Evolutionary conservation across 495 filamentous ascomycete genomes (phyloP).

Genomic region (Penicillium herquei): DNA sequence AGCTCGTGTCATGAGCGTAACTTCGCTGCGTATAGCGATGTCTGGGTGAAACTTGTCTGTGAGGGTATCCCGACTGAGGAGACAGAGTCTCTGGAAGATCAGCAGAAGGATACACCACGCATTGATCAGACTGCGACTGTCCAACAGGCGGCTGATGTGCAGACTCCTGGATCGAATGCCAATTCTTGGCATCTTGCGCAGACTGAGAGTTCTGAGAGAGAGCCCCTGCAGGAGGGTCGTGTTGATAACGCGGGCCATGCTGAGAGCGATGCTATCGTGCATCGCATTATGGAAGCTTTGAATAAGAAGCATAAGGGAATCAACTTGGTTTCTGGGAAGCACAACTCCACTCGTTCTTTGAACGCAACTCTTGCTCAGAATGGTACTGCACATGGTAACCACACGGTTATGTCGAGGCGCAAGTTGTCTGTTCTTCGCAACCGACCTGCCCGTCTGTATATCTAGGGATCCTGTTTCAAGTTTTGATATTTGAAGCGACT

Average conservation of each 20-base stretch:
- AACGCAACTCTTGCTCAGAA: constrained; percentile 16
- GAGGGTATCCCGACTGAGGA: not conserved
- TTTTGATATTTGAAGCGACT: not conserved
- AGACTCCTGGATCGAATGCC: constrained; percentile 26
- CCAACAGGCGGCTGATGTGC: constrained; percentile 13
- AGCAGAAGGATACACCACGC: constrained; percentile 13
- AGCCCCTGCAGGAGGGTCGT: constrained; percentile 19
- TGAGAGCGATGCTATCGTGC: constrained; percentile 20
- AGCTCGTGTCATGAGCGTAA: constrained; percentile 28
- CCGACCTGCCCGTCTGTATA: constrained; percentile 15
- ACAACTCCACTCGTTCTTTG: constrained; percentile 10
- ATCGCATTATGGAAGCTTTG: constrained; percentile 21
- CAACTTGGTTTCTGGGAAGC: constrained; percentile 17
- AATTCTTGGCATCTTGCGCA: constrained; percentile 22
- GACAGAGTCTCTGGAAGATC: not conserved
- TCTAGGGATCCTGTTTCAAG: not conserved
- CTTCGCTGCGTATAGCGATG: constrained; percentile 28
- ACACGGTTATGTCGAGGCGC: constrained; percentile 16
- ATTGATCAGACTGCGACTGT: constrained; percentile 9
- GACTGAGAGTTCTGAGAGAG: constrained; percentile 10
- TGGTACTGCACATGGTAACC: constrained; percentile 19
- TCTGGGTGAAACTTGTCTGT: constrained; percentile 38
- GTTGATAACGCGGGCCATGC: constrained; percentile 26
- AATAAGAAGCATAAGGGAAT: constrained; percentile 14
- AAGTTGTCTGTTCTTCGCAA: constrained; percentile 25